Evolutionary conservation across 2,329 filamentous ascomycete genomes (phyloP), one percentile per base, ranked within the genome.

Genomic region (Sporothrix sp.): DNA sequence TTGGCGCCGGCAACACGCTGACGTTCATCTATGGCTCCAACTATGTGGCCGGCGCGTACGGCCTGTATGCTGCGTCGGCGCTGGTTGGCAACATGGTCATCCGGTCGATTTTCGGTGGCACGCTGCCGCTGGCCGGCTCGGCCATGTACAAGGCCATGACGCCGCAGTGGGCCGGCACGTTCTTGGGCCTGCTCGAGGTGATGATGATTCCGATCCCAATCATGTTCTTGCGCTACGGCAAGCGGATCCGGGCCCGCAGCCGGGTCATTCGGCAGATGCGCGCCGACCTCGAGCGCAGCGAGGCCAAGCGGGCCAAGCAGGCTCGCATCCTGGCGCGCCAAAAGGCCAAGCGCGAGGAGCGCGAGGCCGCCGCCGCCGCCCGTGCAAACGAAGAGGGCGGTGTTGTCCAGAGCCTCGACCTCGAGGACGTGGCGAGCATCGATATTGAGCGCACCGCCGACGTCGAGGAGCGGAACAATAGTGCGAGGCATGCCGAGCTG

Each of bases 21-120:
- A 79, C 84, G 23, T 91, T 91, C 64, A 89, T 91, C 61, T 90
- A 91, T 61, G 79, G 82, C 0, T 76, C 74, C 2, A 90, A 86
- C 59, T 93, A 91, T 62, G 69, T 91, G 1, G 84, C 86, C 0
- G 73, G 81, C 43, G 79, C 79, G 3, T 93, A 91, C 59, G 84
- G 83, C 7, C 80, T 88, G 52, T 91, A 87, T 60, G 81, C 85
- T 0, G 86, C 87, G 0, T 85, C 79, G 0, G 86, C 87, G 0
- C 70, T 91, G 39, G 85, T 85, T 0, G 84, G 85, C 0, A 91
- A 90, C 58, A 76, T 82, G 0, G 82, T 91, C 0, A 71, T 85
- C 9, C 71, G 87, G 25, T 82, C 76, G 45, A 60, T 84, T 1
- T 71, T 88, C 43, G 86, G 86, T 11, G 87, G 81, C 11, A 76